These are phyloP conservation scores for Sclerotiophoma versabilis DNA, from an alignment of 2,329 filamentous ascomycete species.

Conservation along the genomic window DNA sequence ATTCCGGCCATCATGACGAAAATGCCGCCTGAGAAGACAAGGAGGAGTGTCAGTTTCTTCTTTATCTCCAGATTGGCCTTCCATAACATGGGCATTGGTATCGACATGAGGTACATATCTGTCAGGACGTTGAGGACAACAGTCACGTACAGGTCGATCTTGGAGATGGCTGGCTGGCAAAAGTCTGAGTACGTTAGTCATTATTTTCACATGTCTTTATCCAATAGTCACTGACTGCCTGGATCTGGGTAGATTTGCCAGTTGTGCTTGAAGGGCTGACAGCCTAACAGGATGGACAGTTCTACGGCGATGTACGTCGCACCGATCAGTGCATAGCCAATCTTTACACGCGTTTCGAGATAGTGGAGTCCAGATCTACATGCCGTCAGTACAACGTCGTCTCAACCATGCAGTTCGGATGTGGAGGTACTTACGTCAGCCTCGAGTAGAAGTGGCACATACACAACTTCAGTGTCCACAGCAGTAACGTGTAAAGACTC, in stretches of 20 bases:
- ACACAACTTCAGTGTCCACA: conserved; percentile 63
- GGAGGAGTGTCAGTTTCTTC: conserved; percentile 61
- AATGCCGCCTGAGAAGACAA: conserved; percentile 63
- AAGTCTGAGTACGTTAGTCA: conserved; percentile 14
- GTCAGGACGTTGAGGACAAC: conserved; percentile 60
- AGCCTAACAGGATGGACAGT: conserved; percentile 60
- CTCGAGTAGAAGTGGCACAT: conserved; percentile 65
- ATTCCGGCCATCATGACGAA: conserved; percentile 64
- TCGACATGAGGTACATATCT: conserved; percentile 66
- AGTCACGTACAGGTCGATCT: conserved; percentile 32
- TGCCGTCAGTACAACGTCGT: conserved; percentile 8
- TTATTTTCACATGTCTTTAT: background rate
- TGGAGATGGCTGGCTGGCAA: conserved; percentile 20
- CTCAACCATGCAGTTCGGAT: background rate
- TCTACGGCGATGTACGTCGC: conserved; percentile 59
- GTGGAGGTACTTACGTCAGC: conserved; percentile 39
- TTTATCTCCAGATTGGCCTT: conserved; percentile 55
- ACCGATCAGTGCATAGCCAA: conserved; percentile 60
- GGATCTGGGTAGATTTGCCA: conserved; percentile 68
- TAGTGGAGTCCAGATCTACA: conserved; percentile 14
- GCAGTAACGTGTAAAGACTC: conserved; percentile 60
- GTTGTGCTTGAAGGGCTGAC: conserved; percentile 60
- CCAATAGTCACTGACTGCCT: conserved; percentile 53
- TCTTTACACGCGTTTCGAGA: conserved; percentile 44
- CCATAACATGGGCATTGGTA: conserved; percentile 65